Conservation (phyloP, 2,329 filamentous ascomycete species). For the Plenodomus lindquistii region DNA sequence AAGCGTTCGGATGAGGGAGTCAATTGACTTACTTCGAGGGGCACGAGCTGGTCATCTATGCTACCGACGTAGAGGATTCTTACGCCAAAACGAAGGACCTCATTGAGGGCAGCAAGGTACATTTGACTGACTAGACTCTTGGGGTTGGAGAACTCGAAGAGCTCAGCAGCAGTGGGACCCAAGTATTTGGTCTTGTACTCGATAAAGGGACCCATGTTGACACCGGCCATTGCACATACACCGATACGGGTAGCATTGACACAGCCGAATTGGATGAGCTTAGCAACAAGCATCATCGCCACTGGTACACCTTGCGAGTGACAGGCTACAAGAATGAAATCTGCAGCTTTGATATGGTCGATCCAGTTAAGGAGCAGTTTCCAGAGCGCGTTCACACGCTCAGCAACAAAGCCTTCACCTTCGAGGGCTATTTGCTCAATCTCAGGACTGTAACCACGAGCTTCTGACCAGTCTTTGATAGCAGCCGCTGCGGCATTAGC, state of each 20-base stretch:
- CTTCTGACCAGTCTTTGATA: constrained; percentile 80
- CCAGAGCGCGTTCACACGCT: constrained; percentile 91
- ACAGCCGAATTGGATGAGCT: constrained; percentile 87
- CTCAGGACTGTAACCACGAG: constrained; percentile 69
- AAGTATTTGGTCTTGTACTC: constrained; percentile 90
- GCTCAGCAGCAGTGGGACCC: constrained; percentile 86
- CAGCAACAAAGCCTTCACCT: constrained; percentile 88
- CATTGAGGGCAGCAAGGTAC: constrained; percentile 75
- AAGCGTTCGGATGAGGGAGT: neutral
- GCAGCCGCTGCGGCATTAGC: constrained; percentile 83
- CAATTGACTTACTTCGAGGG: constrained; percentile 69
- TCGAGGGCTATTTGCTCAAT: constrained; percentile 95
- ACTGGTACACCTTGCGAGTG: constrained; percentile 97
- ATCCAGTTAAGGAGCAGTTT: constrained; percentile 94
- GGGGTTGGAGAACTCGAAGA: constrained; percentile 89
- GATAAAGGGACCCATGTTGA: constrained; percentile 89
- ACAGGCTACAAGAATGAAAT: constrained; percentile 89
- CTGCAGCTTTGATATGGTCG: constrained; percentile 81
- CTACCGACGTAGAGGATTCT: constrained; percentile 88
- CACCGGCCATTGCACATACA: constrained; percentile 86
- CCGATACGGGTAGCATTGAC: constrained; percentile 74
- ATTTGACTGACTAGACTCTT: constrained; percentile 80
- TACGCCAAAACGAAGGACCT: constrained; percentile 76
- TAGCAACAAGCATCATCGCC: constrained; percentile 86
- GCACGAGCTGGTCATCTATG: constrained; percentile 95